Conservation (phyloP, 192 early-diverging fungal genomes). For the Fimicolochytrium jonesii region DNA sequence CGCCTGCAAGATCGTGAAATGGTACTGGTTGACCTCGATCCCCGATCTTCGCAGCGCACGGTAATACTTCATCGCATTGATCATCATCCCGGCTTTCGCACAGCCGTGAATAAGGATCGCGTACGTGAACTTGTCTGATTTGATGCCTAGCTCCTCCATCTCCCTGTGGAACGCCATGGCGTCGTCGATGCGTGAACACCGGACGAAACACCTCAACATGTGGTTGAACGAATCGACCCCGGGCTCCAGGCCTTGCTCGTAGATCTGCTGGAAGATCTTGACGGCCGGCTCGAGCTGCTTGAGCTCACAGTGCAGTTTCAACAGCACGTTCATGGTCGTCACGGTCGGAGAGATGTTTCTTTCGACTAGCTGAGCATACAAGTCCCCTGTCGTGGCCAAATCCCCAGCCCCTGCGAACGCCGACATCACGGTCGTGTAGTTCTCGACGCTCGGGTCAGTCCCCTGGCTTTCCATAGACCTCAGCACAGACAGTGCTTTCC, state of each 20-base stretch:
- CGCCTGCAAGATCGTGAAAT: slow-evolving; percentile 13
- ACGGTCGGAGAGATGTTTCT: slow-evolving; percentile 4
- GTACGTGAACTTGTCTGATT: slow-evolving; percentile 9
- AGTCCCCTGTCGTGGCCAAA: not conserved
- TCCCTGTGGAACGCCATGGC: slow-evolving; percentile 4
- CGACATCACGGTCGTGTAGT: slow-evolving; percentile 20
- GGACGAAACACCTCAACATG: slow-evolving; percentile 2
- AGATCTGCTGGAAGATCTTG: not conserved
- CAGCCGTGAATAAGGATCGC: slow-evolving; percentile 7
- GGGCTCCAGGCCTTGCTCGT: slow-evolving; percentile 4
- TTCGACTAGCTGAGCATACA: slow-evolving; percentile 1
- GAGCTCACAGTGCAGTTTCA: not conserved
- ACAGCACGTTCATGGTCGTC: slow-evolving; percentile 10
- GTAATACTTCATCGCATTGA: slow-evolving; percentile 23
- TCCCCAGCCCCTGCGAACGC: not conserved
- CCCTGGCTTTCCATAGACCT: slow-evolving; percentile 5
- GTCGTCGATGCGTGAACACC: not conserved
- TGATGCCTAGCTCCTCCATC: slow-evolving; percentile 6
- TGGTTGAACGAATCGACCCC: slow-evolving; percentile 15
- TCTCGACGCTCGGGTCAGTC: not conserved
- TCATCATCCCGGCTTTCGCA: slow-evolving; percentile 15
- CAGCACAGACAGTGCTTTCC: not conserved
- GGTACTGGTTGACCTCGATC: slow-evolving; percentile 2
- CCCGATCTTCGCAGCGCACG: not conserved
- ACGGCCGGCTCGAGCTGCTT: not conserved